Base-by-base conservation (phyloP, 2,329 filamentous ascomycete genomes). In the Diplocarpon rosae region DNA sequence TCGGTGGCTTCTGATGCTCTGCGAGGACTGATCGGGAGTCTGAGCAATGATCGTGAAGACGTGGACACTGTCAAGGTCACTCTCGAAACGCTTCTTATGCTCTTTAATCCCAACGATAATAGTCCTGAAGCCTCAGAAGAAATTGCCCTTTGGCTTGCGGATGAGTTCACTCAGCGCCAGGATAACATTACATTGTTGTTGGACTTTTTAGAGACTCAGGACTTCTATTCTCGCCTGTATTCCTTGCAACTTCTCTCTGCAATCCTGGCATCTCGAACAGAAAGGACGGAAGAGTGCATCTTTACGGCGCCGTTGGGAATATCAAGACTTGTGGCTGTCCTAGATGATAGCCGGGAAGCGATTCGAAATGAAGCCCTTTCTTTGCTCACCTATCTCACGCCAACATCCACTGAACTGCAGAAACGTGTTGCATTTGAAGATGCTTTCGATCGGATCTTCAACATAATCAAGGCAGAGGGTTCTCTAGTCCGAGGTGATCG, bases 121-220 rank as follows among this genome's bases (percentile, higher is more conserved):
- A 93, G 86, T 71, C 76, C 87, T 28, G 90, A 96, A 72, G 87
- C 90, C 43, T 95, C 90, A 12, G 90, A 96, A 53, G 92, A 98
- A 65, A 93, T 98, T 56, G 84, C 84, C 14, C 70, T 96, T 24
- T 98, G 92, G 88, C 73, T 98, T 47, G 92, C 92, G 43, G 92
- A 98, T 66, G 90, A 96, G 65, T 98, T 98, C 63, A 95, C 92
- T 29, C 89, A 95, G 71, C 81, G 86, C 51, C 89, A 95, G 76
- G 90, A 96, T 66, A 96, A 98, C 63, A 90, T 95, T 50, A 90
- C 86, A 1, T 71, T 92, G 13, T 75, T 98, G 17, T 76, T 98
- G 49, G 84, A 92, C 61, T 84, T 98, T 45, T 74, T 98, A 53
- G 90, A 95, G 54, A 79, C 82, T 12, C 73, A 72, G 53, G 89